These are phyloP conservation scores for Ochetophila trinervis DNA, from an alignment of 306 rosid species.

Conservation along the genomic window DNA sequence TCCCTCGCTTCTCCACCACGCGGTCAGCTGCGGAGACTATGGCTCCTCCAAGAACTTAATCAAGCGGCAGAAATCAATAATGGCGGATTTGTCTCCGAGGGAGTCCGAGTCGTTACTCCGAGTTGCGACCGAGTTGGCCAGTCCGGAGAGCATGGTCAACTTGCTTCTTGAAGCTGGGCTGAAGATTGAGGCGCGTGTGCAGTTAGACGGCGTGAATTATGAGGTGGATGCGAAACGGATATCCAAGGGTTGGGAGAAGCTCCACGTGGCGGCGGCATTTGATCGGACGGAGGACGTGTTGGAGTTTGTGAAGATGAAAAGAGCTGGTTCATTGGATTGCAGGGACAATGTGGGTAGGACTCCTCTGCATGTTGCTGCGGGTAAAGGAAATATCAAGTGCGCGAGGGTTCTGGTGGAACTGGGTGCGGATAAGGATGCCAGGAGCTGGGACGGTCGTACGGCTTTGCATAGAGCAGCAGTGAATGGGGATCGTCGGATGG, in stretches of 20 bases:
- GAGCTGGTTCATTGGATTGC: slow-evolving; percentile 22
- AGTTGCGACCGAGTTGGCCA: slow-evolving; percentile 50
- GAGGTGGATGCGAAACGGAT: slow-evolving; percentile 11
- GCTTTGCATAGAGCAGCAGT: slow-evolving; percentile 29
- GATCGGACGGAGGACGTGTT: slow-evolving; percentile 28
- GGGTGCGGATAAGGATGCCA: slow-evolving; percentile 26
- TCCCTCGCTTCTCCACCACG: slow-evolving; percentile 45
- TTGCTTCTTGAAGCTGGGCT: slow-evolving; percentile 64
- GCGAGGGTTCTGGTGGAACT: slow-evolving; percentile 23
- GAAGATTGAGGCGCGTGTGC: slow-evolving; percentile 35
- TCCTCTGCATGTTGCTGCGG: slow-evolving; percentile 38
- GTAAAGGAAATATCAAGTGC: slow-evolving; percentile 24
- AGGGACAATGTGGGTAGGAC: slow-evolving; percentile 31
- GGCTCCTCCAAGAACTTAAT: slow-evolving; percentile 54
- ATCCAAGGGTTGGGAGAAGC: slow-evolving; percentile 25
- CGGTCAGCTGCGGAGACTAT: slow-evolving; percentile 40
- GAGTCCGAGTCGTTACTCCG: slow-evolving; percentile 52
- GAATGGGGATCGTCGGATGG: slow-evolving; percentile 38
- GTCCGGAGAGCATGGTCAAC: slow-evolving; percentile 60
- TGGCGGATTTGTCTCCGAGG: slow-evolving; percentile 31
- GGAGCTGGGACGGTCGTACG: slow-evolving; percentile 28
- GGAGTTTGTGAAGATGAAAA: slow-evolving; percentile 6
- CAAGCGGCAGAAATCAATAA: slow-evolving; percentile 49
- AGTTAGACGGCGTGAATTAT: neutral
- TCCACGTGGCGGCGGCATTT: slow-evolving; percentile 48